Evolutionary conservation across 2,329 filamentous ascomycete genomes (phyloP).

Genomic region (Hortaea werneckii): DNA sequence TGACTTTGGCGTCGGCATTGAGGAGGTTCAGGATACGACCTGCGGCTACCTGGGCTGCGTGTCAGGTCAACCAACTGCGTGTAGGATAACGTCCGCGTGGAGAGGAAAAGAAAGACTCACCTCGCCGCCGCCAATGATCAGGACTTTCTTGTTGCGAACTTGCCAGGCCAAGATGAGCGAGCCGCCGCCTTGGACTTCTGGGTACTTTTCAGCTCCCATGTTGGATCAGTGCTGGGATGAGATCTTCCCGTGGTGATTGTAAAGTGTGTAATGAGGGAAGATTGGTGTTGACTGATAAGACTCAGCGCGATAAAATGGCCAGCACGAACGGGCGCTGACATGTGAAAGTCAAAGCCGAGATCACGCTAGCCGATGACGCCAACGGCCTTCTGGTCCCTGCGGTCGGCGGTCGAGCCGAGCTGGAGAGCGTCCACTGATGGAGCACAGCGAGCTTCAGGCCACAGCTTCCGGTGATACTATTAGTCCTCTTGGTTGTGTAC

Average conservation of each 20-base stretch:
- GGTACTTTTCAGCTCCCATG: constrained; percentile 42
- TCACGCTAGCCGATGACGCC: background rate
- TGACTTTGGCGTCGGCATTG: constrained; percentile 87
- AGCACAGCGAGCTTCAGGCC: no score
- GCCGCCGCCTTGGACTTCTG: constrained; percentile 76
- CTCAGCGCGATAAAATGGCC: no score
- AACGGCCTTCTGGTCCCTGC: no score
- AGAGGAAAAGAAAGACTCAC: constrained; percentile 40
- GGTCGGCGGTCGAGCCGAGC: no score
- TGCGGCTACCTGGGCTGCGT: constrained; percentile 65
- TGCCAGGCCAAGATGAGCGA: constrained; percentile 96
- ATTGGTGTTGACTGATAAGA: no score
- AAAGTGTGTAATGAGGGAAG: background rate
- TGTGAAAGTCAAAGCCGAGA: background rate
- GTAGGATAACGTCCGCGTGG: constrained; percentile 4
- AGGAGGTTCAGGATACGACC: constrained; percentile 89
- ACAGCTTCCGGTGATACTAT: no score
- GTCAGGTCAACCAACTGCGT: constrained; percentile 14
- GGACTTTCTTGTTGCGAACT: constrained; percentile 72
- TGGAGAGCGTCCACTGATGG: no score
- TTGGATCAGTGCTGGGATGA: background rate
- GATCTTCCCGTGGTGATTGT: background rate
- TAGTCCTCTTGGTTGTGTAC: no score
- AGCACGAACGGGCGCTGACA: background rate
- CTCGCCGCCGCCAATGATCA: constrained; percentile 94